Evolutionary conservation across 768 basidiomycete species (phyloP).

Genomic region (Tulasnella sp.): DNA sequence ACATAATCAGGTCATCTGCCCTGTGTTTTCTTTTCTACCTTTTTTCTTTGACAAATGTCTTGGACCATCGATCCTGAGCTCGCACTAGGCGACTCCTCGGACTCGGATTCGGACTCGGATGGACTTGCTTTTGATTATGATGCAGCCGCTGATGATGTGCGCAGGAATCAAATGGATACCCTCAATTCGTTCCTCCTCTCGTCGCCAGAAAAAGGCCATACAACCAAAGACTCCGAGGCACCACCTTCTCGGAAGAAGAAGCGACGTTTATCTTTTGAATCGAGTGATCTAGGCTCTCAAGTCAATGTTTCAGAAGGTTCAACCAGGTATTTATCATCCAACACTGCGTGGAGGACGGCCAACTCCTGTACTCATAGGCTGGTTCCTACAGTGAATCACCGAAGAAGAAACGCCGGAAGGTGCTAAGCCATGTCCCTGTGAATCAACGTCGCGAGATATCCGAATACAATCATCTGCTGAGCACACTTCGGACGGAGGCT

Average conservation of each 20-base stretch:
- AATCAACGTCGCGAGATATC: constrained; percentile 1
- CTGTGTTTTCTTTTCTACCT: not conserved
- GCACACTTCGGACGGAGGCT: not conserved
- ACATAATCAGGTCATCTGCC: not conserved
- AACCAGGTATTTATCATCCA: not conserved
- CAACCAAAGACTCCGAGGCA: too few relatives aligned
- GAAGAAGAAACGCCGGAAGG: not conserved
- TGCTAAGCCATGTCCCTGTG: not conserved
- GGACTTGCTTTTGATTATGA: too few relatives aligned
- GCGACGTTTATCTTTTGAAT: too few relatives aligned
- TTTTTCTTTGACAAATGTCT: not conserved
- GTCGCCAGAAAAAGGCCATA: too few relatives aligned
- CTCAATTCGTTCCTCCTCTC: too few relatives aligned
- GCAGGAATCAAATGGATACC: too few relatives aligned
- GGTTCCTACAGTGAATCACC: not conserved
- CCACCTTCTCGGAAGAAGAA: too few relatives aligned
- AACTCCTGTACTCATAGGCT: not conserved
- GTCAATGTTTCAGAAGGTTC: not conserved
- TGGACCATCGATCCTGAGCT: not conserved
- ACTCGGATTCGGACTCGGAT: too few relatives aligned
- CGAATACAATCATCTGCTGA: constrained; percentile 11
- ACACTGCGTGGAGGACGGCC: not conserved
- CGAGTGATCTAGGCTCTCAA: too few relatives aligned
- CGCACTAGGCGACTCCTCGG: too few relatives aligned
- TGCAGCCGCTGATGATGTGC: too few relatives aligned